These are phyloP conservation scores for Trichoderma hamatum DNA, from an alignment of 2,329 filamentous ascomycete genomes.

Conservation along the genomic window DNA sequence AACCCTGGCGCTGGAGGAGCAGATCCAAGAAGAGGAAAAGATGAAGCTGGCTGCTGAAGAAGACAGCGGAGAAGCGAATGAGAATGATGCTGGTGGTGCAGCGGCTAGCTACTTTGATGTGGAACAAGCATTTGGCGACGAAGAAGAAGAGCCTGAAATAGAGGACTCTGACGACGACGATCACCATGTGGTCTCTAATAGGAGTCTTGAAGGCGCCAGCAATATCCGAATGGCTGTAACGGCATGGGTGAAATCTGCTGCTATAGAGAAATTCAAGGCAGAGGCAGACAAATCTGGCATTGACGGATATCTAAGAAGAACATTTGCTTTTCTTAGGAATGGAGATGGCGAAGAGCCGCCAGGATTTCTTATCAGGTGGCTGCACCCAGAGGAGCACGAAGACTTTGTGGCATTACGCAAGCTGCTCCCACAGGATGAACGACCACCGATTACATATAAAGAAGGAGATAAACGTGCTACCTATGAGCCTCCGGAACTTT, in stretches of 20 bases:
- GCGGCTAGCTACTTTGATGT: slow-evolving; percentile 44
- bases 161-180: slow-evolving; percentile 36
- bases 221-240: slow-evolving; percentile 39
- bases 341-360: slow-evolving; percentile 38
- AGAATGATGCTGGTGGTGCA: slow-evolving; percentile 34
- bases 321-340: slow-evolving; percentile 36
- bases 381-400: slow-evolving; percentile 76
- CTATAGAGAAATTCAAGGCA: slow-evolving; percentile 39
- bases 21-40: slow-evolving; percentile 49
- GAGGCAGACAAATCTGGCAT: slow-evolving; percentile 36
- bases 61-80: slow-evolving; percentile 30
- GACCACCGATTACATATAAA: slow-evolving; percentile 50
- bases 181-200: slow-evolving; percentile 33
- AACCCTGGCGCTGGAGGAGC: slow-evolving; percentile 63
- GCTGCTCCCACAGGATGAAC: slow-evolving; percentile 63
- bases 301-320: slow-evolving; percentile 34
- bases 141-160: slow-evolving; percentile 38
- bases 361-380: slow-evolving; percentile 66
- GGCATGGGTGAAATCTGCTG: slow-evolving; percentile 44
- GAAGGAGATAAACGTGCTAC: slow-evolving; percentile 62
- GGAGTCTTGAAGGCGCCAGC: slow-evolving; percentile 46
- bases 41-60: slow-evolving; percentile 47
- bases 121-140: slow-evolving; percentile 40
- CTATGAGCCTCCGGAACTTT: slow-evolving; percentile 69
- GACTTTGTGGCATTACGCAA: slow-evolving; percentile 72